Conservation (phyloP, 129 eudicot genomes). For the Arctium lappa region DNA sequence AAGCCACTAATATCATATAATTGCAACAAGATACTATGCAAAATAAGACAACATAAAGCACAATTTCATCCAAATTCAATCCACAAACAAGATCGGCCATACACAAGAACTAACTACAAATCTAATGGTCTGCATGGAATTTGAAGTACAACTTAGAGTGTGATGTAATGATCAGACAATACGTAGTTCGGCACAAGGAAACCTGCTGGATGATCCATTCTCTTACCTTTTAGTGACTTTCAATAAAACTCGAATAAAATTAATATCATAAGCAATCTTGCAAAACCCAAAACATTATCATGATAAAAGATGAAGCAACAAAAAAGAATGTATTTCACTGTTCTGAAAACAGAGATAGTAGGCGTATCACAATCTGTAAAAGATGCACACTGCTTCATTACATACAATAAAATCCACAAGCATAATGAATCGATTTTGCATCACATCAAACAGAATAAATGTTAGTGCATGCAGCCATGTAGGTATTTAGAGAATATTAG, state of each 20-base stretch:
- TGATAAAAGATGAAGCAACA: not conserved
- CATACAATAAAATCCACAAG: not conserved
- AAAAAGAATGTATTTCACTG: slow-evolving; percentile 1
- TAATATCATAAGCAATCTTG: not conserved
- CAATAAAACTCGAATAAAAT: not conserved
- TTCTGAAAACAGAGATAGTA: not conserved
- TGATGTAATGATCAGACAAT: not conserved
- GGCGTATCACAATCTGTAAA: not conserved
- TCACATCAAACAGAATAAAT: not conserved
- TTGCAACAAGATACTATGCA: not conserved
- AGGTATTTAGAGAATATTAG: not conserved
- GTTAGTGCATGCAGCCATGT: not conserved
- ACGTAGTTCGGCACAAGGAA: not conserved
- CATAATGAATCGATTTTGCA: not conserved
- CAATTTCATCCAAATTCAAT: not conserved
- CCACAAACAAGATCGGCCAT: not conserved
- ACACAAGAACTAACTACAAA: not conserved
- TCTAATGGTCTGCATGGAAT: not conserved
- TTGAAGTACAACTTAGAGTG: not conserved
- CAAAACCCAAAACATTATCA: not conserved
- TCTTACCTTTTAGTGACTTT: not conserved
- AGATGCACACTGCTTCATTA: not conserved
- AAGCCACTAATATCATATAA: not conserved
- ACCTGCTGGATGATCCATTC: not conserved
- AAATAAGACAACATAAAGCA: not conserved